A percentile compares a stretch with the other conserved stretches of the same genome.
phyloP scores from a whole-genome alignment of 176 grass and related monocot species.

The Oryza glaberrima region DNA sequence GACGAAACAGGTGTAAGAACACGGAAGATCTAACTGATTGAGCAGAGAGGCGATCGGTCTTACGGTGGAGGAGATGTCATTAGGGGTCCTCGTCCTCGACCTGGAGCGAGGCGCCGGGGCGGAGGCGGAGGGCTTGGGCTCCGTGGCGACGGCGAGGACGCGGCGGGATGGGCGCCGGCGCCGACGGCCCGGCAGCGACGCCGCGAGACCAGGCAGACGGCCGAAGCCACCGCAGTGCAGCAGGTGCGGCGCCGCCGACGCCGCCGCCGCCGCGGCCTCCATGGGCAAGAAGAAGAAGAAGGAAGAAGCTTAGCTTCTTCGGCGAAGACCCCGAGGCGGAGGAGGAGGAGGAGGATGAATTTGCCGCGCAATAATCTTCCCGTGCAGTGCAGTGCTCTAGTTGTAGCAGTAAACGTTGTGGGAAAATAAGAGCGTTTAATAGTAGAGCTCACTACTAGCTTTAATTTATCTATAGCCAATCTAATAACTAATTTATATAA shows the following conservation, averaged over 20 bases:
- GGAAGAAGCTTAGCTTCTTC: neutral
- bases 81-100: constrained; percentile 22
- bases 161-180: constrained; percentile 1
- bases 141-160: constrained; percentile 73
- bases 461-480: too few relatives aligned
- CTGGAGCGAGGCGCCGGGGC: constrained; percentile 4
- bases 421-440: neutral
- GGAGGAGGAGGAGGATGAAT: too few relatives aligned
- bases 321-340: neutral
- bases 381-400: neutral
- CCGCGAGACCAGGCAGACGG: constrained; percentile 35
- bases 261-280: constrained; percentile 49
- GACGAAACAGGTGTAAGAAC: neutral
- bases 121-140: constrained; percentile 44
- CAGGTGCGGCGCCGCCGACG: constrained; percentile 58
- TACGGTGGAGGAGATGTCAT: constrained; percentile 64
- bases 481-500: too few relatives aligned
- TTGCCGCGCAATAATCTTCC: neutral
- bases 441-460: too few relatives aligned
- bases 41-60: neutral
- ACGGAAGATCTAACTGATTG: neutral
- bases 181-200: constrained; percentile 26
- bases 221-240: constrained; percentile 68
- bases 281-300: constrained; percentile 18
- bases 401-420: neutral